Conservation (phyloP, 2,329 filamentous ascomycete genomes). For the Fusarium avenaceum region DNA sequence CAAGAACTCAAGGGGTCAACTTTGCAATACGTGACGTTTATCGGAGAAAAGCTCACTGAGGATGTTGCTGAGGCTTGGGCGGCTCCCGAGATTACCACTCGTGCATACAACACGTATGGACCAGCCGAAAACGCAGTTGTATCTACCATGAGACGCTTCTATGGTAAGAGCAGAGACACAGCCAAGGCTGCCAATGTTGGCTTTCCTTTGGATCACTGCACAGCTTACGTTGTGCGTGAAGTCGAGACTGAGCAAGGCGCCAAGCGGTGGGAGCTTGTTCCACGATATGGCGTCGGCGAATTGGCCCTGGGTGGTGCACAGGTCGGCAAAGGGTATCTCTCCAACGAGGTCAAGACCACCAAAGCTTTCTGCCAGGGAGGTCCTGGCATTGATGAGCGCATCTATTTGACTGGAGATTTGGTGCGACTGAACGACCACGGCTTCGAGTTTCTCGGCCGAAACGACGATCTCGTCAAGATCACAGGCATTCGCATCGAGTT, state of each 20-base stretch:
- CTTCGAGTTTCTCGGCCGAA: conserved; percentile 31
- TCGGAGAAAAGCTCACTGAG: conserved; percentile 28
- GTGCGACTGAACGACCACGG: conserved; percentile 33
- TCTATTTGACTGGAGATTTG: conserved; percentile 31
- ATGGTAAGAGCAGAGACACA: conserved; percentile 12
- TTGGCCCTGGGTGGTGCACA: conserved; percentile 25
- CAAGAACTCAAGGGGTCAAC: conserved; percentile 28
- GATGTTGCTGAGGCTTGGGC: conserved; percentile 34
- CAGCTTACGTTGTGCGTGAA: conserved; percentile 28
- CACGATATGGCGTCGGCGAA: conserved; percentile 29
- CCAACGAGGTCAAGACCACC: conserved; percentile 27
- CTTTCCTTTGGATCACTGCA: conserved; percentile 23
- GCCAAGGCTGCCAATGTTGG: conserved; percentile 34
- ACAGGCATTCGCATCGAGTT: conserved; percentile 29
- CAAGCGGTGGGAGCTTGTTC: conserved; percentile 32
- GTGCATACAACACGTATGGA: conserved; percentile 28
- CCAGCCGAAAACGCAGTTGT: conserved; percentile 31
- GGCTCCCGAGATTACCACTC: conserved; percentile 13
- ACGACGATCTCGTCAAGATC: conserved; percentile 33
- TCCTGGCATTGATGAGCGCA: conserved; percentile 22
- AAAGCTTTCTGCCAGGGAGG: conserved; percentile 30
- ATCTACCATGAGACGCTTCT: conserved; percentile 30
- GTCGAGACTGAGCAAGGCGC: not conserved
- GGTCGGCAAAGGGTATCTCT: conserved; percentile 27
- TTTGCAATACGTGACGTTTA: conserved; percentile 25